A percentile compares a stretch with the other conserved stretches of the same genome.
Evolutionary conservation across 352 stramenopile species (phyloP).

Genomic region (Phytophthora quininea): DNA sequence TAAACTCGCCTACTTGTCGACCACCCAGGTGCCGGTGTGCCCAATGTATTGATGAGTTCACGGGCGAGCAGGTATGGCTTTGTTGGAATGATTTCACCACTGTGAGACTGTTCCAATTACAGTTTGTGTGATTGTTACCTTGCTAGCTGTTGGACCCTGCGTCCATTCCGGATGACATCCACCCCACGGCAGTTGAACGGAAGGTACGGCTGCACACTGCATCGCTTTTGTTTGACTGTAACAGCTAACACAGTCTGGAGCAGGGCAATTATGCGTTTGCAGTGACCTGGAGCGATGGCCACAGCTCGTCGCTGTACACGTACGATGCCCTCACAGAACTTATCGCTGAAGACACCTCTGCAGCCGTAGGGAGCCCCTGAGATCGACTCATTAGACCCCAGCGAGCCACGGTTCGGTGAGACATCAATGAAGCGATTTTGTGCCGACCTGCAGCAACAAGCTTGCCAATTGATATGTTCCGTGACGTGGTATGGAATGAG

Average conservation of each 20-base stretch:
- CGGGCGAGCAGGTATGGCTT: slow-evolving; percentile 64
- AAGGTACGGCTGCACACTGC: slow-evolving; percentile 51
- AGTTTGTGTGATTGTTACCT: background rate
- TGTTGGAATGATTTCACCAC: background rate
- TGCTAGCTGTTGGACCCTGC: slow-evolving; percentile 73
- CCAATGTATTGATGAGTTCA: slow-evolving; percentile 90
- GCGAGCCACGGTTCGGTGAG: background rate
- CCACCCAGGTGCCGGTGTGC: slow-evolving; percentile 74
- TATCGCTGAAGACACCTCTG: slow-evolving; percentile 47
- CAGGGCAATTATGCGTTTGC: slow-evolving; percentile 98
- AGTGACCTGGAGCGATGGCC: slow-evolving; percentile 97
- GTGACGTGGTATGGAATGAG: too few relatives aligned
- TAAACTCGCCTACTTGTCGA: background rate
- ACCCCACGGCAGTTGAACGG: slow-evolving; percentile 79
- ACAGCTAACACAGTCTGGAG: slow-evolving; percentile 2
- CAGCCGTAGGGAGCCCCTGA: slow-evolving; percentile 11
- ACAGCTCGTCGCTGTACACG: slow-evolving; percentile 96
- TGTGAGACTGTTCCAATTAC: background rate
- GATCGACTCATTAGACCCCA: too few relatives aligned
- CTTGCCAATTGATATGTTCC: background rate
- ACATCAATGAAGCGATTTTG: slow-evolving; percentile 5
- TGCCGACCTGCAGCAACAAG: background rate
- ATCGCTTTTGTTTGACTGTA: slow-evolving; percentile 1
- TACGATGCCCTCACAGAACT: slow-evolving; percentile 88
- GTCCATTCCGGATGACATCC: slow-evolving; percentile 77